Percentiles rank a stretch among this genome's conserved stretches.
Evolutionary conservation across 495 filamentous ascomycete genomes (phyloP).

Genomic region (Aspergillus saccharolyticus): DNA sequence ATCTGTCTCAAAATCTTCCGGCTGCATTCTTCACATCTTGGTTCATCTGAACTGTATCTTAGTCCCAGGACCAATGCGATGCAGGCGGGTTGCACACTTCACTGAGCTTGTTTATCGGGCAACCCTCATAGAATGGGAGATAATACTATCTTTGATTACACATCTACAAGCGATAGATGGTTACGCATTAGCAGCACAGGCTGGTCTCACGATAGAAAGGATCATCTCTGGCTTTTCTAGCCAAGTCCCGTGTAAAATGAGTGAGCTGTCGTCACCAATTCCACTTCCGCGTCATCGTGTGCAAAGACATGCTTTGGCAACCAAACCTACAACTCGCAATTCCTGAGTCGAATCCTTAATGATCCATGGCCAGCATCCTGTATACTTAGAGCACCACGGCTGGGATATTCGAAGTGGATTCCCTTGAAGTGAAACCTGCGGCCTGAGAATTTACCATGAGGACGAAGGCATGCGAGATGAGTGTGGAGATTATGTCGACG

Average conservation of each 20-base stretch:
- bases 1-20: not conserved
- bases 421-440: too few species aligned
- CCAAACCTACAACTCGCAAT: too few species aligned
- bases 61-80: not conserved
- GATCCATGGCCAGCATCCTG: too few species aligned
- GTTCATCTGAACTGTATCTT: not conserved
- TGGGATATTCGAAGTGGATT: too few species aligned
- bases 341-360: too few species aligned
- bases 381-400: too few species aligned
- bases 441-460: too few species aligned
- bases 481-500: not conserved
- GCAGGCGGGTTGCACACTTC: not conserved
- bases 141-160: not conserved
- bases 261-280: not conserved
- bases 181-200: too few species aligned
- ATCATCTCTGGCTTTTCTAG: not conserved
- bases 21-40: not conserved
- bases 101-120: not conserved
- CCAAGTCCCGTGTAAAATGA: not conserved
- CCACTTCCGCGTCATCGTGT: not conserved
- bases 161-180: too few species aligned
- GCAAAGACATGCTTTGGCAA: too few species aligned
- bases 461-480: not conserved
- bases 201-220: too few species aligned
- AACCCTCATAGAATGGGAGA: not conserved